A percentile compares a stretch with the other conserved stretches of the same genome.
Conservation (phyloP, 2,329 filamentous ascomycete genomes). For the Shiraia sp. region DNA sequence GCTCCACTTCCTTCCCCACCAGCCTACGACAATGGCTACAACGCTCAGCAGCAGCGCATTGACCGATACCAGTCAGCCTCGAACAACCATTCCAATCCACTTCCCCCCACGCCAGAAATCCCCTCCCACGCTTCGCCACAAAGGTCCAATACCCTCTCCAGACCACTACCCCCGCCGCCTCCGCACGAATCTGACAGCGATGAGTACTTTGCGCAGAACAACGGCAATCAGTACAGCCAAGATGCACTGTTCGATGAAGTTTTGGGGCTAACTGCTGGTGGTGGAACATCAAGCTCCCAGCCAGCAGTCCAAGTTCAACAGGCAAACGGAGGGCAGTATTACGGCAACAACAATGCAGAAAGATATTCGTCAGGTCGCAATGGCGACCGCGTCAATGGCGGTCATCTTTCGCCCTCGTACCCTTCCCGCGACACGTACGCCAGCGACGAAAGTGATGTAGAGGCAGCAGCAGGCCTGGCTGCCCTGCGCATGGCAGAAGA, state of each 20-base stretch:
- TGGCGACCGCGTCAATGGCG: constrained; percentile 52
- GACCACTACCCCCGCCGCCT: constrained; percentile 64
- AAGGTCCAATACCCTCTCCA: constrained; percentile 56
- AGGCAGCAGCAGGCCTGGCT: constrained; percentile 80
- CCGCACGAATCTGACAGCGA: constrained; percentile 56
- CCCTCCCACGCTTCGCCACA: constrained; percentile 55
- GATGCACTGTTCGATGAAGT: constrained; percentile 63
- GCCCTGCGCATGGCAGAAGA: constrained; percentile 85
- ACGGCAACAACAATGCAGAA: constrained; percentile 22
- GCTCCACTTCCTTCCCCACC: constrained; percentile 42
- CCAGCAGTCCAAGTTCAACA: constrained; percentile 45
- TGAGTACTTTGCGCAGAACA: constrained; percentile 45
- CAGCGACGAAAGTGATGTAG: constrained; percentile 80
- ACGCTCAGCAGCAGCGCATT: constrained; percentile 25
- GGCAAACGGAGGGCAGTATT: constrained; percentile 37
- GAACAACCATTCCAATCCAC: constrained; percentile 43
- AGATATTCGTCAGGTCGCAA: constrained; percentile 31
- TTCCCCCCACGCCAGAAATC: constrained; percentile 54
- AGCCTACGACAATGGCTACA: constrained; percentile 34
- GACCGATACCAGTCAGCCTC: constrained; percentile 38
- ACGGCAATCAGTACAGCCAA: constrained; percentile 45
- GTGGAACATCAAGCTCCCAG: constrained; percentile 17
- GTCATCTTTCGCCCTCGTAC: constrained; percentile 46
- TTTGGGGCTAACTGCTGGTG: constrained; percentile 51
- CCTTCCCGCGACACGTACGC: constrained; percentile 32